Evolutionary conservation across 805 yeast species (phyloP), one percentile per base, ranked within the genome.

Genomic region (Starmerella roubikii): DNA sequence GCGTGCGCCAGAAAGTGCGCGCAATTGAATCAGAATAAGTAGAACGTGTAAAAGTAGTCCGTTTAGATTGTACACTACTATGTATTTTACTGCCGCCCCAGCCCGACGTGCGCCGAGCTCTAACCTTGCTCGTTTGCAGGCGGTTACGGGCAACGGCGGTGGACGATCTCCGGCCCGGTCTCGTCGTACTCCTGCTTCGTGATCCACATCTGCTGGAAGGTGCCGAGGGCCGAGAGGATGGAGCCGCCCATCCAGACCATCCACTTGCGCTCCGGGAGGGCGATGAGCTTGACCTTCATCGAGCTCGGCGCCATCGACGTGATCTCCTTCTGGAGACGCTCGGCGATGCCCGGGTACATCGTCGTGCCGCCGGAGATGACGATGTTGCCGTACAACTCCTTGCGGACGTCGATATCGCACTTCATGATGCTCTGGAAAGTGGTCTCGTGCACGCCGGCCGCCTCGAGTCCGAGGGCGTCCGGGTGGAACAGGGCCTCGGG

Each of bases 201-300:
- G 82, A 91, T 85, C 98, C 98, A 91, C 97, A 91, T 88, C 73
- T 91, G 97, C 77, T 91, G 97, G 96, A 91, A 91, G 67, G 98
- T 91, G 50, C 95, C 83, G 66, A 91, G 78, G 46, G 96, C 85
- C 54, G 98, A 95, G 69, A 91, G 78, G 62, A 91, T 91, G 57
- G 97, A 91, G 73, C 98, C 98, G 77, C 98, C 98, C 54, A 91
- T 91, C 98, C 98, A 91, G 72, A 86, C 95, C 60, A 94, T 82
- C 81, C 82, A 91, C 71, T 91, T 91, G 71, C 98, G 80, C 72
- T 91, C 98, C 55, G 97, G 97, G 55, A 97, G 95, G 65, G 98
- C 98, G 65, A 81, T 81, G 65, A 91, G 86, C 81, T 91, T 91
- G 63, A 91, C 94, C 85, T 91, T 91, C 96, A 91, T 91, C 48